Conservation (phyloP, 345 rosid species). For the Tarenaya hassleriana region DNA sequence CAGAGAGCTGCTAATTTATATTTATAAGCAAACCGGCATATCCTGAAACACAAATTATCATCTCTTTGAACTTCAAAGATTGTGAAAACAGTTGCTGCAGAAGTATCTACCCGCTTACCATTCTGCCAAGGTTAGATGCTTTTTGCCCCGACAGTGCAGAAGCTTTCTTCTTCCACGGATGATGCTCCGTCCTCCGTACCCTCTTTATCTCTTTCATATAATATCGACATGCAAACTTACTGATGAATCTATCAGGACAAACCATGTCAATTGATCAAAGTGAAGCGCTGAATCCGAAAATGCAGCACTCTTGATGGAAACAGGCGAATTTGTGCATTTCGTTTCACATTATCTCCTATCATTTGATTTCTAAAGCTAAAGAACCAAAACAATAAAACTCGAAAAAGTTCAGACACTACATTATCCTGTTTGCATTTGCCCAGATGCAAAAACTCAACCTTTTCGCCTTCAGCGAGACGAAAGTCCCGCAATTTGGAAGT, state of each 20-base stretch:
- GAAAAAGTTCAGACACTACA: neutral
- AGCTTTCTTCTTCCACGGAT: conserved; percentile 74
- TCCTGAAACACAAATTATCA: too few relatives aligned
- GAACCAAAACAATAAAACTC: neutral
- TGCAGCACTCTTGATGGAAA: conserved; percentile 16
- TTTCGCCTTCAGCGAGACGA: conserved; percentile 10
- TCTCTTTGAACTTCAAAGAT: neutral
- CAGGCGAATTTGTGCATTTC: conserved; percentile 30
- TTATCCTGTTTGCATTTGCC: conserved; percentile 27
- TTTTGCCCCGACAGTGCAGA: conserved; percentile 74
- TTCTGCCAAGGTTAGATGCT: conserved; percentile 61
- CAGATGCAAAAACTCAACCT: conserved; percentile 20
- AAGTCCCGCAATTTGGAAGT: conserved; percentile 20
- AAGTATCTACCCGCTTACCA: conserved; percentile 34
- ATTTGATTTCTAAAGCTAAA: neutral
- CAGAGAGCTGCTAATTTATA: conserved; percentile 47
- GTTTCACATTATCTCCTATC: neutral
- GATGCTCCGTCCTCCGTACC: conserved; percentile 47
- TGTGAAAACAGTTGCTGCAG: neutral
- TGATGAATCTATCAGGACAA: conserved; percentile 9
- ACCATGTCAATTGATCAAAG: conserved; percentile 14
- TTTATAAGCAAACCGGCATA: conserved; percentile 4
- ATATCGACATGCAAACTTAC: conserved; percentile 9
- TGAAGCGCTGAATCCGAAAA: conserved; percentile 7
- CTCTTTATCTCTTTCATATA: conserved; percentile 42